Percentiles rank a stretch among this genome's conserved stretches.
Evolutionary conservation across 495 filamentous ascomycete genomes (phyloP).

Genomic region (Coniosporium apollinis): DNA sequence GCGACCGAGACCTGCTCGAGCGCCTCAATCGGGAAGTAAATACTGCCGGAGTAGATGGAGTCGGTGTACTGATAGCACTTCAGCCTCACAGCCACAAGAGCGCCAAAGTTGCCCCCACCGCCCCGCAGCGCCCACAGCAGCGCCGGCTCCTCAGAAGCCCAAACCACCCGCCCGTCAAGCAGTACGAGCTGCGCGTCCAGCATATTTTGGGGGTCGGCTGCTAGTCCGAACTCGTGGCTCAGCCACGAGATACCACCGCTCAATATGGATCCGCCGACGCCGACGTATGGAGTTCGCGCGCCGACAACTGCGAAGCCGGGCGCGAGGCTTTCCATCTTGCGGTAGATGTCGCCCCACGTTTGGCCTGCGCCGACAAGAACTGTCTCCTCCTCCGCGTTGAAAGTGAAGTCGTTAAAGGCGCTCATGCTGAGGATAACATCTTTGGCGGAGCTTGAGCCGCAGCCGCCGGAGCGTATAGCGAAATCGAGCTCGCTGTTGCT

Average conservation of each 20-base stretch:
- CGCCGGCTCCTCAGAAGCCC: constrained; percentile 18
- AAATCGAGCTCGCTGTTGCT: constrained; percentile 18
- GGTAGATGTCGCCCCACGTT: constrained; percentile 14
- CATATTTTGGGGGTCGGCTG: constrained; percentile 20
- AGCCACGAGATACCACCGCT: constrained; percentile 20
- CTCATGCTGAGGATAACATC: constrained; percentile 18
- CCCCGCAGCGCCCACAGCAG: constrained; percentile 20
- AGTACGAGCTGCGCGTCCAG: constrained; percentile 19
- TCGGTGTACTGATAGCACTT: constrained; percentile 12
- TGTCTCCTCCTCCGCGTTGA: constrained; percentile 11
- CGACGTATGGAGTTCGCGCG: constrained; percentile 16
- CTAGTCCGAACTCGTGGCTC: constrained; percentile 16
- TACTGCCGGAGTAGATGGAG: constrained; percentile 11
- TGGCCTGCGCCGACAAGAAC: constrained; percentile 16
- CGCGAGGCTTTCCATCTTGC: constrained; percentile 13
- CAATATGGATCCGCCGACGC: constrained; percentile 15
- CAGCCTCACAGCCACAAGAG: constrained; percentile 15
- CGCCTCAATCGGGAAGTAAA: constrained; percentile 9
- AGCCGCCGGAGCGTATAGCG: constrained; percentile 15
- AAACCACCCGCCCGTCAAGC: constrained; percentile 13
- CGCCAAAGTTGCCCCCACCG: constrained; percentile 16
- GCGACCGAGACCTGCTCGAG: constrained; percentile 10
- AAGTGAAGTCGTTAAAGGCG: constrained; percentile 16
- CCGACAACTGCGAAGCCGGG: constrained; percentile 17
- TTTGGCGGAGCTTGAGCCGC: constrained; percentile 13